Percentiles rank a stretch among this genome's conserved stretches.
Conservation (phyloP, 75 land plant species). For the Isoetes taiwanensis region DNA sequence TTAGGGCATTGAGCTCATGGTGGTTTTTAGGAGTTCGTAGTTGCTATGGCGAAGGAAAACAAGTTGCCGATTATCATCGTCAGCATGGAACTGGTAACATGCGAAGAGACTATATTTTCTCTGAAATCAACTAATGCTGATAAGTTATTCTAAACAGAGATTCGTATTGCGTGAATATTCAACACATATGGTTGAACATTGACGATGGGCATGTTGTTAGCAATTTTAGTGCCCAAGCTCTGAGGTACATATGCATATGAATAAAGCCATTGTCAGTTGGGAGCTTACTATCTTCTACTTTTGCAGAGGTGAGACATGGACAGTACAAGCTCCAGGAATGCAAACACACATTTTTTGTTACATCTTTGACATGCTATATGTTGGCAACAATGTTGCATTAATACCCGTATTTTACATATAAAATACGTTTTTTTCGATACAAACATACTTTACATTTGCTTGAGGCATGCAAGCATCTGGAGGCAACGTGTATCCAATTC, state of each 20-base stretch:
- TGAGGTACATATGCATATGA: conserved; percentile 40
- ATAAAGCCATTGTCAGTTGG: not conserved
- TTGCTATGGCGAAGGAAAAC: conserved; percentile 81
- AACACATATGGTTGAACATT: conserved; percentile 95
- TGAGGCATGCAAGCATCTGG: too few species aligned
- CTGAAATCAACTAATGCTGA: not conserved
- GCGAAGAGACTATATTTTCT: too few species aligned
- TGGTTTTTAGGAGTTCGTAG: conserved; percentile 57
- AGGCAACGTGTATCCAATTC: too few species aligned
- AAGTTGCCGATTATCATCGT: conserved; percentile 76
- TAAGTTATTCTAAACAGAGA: conserved; percentile 25
- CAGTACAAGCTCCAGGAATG: conserved; percentile 85
- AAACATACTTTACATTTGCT: too few species aligned
- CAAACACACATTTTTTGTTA: conserved; percentile 89
- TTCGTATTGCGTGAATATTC: conserved; percentile 89
- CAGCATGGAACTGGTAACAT: conserved; percentile 77
- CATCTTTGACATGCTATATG: conserved; percentile 82
- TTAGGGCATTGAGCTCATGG: not conserved
- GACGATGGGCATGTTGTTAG: conserved; percentile 99
- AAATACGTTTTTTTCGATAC: too few species aligned
- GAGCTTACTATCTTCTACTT: not conserved
- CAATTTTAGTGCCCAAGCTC: conserved; percentile 91
- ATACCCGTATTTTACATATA: too few species aligned
- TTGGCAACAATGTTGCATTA: too few species aligned
- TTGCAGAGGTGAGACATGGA: conserved; percentile 61